Evolutionary conservation across 202 grass and related monocot genomes (phyloP), one percentile per base, ranked within the genome.

Genomic region (Panicum virgatum): DNA sequence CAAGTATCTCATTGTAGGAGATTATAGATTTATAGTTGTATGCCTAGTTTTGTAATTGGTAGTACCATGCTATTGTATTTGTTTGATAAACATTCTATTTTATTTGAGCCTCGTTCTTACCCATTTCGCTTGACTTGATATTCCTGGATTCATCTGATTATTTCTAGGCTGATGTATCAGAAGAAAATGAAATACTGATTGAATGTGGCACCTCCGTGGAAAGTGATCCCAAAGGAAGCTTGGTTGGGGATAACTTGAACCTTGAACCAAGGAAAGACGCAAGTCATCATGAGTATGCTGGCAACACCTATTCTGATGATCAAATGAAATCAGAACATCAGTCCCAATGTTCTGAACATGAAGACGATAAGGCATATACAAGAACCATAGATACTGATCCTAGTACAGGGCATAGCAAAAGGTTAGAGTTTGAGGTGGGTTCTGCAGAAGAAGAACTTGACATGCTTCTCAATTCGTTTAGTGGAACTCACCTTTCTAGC

Each of bases 381-480:
- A 32, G 3, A 82, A 43, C 29, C 6, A 69, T 66, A 23, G 39
- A 9, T 47, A 51, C 51, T 34, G 79, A 81, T 78, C 59, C 78
- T 16, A 29, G 15, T 72, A 37, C 60, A 38, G 37, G 22, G 25
- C 66, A 79, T 59, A 76, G 68, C 1, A 32, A 40, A 58, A 67
- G 39, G 26, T 68, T 76, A 6, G 83, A 39, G 37, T 80, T 66
- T 75, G 87, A 91, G 79, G 66, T 79, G 59, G 69, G 46, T 73
- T 43, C 63, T 78, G 87, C 89, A 66, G 87, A 91, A 72, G 84
- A 88, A 52, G 90, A 97, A 27, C 92, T 92, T 61, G 92, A 92
- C 19, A 72, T 87, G 88, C 90, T 94, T 67, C 88, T 94, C 62
- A 65, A 88, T 80, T 88, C 88, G 39, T 88, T 91, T 46, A 34